phyloP scores from a whole-genome alignment of 768 basidiomycete genomes.

The Gloeophyllum trabeum region DNA sequence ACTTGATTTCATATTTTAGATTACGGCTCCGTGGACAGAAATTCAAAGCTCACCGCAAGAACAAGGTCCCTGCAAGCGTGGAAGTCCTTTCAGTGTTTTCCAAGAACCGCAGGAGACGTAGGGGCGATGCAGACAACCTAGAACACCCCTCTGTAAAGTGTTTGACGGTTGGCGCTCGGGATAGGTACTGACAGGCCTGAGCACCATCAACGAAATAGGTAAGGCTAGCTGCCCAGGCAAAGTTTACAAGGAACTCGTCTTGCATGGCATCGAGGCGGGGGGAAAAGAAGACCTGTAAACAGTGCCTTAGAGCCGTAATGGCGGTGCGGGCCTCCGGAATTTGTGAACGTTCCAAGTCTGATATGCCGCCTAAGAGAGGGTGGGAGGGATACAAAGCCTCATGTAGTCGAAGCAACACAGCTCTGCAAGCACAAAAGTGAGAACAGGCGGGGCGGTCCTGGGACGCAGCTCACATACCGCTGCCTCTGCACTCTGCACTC shows the following conservation, averaged over 20 bases:
- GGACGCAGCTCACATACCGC: too few relatives aligned
- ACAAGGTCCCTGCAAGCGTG: slow-evolving; percentile 22
- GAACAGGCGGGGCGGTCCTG: too few relatives aligned
- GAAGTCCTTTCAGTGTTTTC: background rate
- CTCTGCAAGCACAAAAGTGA: too few relatives aligned
- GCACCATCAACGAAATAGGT: slow-evolving; percentile 25
- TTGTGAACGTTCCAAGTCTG: slow-evolving; percentile 19
- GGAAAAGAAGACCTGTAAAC: slow-evolving; percentile 32
- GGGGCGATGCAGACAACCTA: slow-evolving; percentile 16
- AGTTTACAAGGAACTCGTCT: slow-evolving; percentile 29
- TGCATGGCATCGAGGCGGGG: slow-evolving; percentile 19
- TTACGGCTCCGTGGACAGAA: too few relatives aligned
- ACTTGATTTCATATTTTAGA: background rate
- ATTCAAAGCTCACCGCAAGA: slow-evolving; percentile 27
- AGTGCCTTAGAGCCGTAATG: slow-evolving; percentile 27
- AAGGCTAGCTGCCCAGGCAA: slow-evolving; percentile 26
- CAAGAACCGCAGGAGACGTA: slow-evolving; percentile 13
- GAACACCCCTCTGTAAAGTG: slow-evolving; percentile 9
- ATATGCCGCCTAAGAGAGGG: slow-evolving; percentile 31
- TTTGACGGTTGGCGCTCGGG: slow-evolving; percentile 18
- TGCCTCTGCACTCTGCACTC: too few relatives aligned
- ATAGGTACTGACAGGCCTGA: slow-evolving; percentile 22
- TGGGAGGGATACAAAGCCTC: slow-evolving; percentile 37
- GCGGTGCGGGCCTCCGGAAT: slow-evolving; percentile 29
- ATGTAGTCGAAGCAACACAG: slow-evolving; percentile 35